Conservation (phyloP, 768 basidiomycete genomes). For the Podaxis mareebaensis region DNA sequence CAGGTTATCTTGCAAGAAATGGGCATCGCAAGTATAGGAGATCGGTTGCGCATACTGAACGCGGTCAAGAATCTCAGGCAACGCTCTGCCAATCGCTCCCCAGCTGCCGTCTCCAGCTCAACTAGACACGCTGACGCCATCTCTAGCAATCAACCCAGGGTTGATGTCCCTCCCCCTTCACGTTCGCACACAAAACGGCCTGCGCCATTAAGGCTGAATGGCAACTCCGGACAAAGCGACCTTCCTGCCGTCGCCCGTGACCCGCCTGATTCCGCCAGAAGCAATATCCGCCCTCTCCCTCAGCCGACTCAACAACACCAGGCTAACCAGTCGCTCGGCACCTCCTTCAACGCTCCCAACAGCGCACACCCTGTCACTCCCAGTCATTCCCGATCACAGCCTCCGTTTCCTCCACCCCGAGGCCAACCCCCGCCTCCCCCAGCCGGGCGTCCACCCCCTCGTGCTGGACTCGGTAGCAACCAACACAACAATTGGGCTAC, state of each 20-base stretch:
- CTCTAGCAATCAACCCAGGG: slow-evolving; percentile 19
- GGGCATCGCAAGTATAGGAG: slow-evolving; percentile 87
- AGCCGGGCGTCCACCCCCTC: slow-evolving; percentile 34
- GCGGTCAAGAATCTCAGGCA: slow-evolving; percentile 81
- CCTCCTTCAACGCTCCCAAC: slow-evolving; percentile 44
- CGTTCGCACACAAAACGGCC: slow-evolving; percentile 49
- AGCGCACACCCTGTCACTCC: slow-evolving; percentile 28
- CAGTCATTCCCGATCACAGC: slow-evolving; percentile 42
- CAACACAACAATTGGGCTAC: slow-evolving; percentile 32
- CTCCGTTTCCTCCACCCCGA: slow-evolving; percentile 69
- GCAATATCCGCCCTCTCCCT: slow-evolving; percentile 26
- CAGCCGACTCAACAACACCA: slow-evolving; percentile 43
- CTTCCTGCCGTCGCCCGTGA: slow-evolving; percentile 76
- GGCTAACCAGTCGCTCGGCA: slow-evolving; percentile 42
- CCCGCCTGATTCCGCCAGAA: slow-evolving; percentile 56
- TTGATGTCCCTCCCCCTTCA: slow-evolving; percentile 35
- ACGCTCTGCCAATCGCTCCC: slow-evolving; percentile 39
- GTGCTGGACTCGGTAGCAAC: slow-evolving; percentile 17
- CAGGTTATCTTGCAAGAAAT: slow-evolving; percentile 87
- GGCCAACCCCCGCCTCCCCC: slow-evolving; percentile 59
- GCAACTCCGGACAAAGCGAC: slow-evolving; percentile 52
- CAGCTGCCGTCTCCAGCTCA: slow-evolving; percentile 12
- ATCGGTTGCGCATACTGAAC: slow-evolving; percentile 82
- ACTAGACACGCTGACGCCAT: slow-evolving; percentile 19
- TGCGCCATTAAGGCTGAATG: slow-evolving; percentile 76